phyloP scores from a whole-genome alignment of 768 basidiomycete genomes.

The Lentinula aciculospora region DNA sequence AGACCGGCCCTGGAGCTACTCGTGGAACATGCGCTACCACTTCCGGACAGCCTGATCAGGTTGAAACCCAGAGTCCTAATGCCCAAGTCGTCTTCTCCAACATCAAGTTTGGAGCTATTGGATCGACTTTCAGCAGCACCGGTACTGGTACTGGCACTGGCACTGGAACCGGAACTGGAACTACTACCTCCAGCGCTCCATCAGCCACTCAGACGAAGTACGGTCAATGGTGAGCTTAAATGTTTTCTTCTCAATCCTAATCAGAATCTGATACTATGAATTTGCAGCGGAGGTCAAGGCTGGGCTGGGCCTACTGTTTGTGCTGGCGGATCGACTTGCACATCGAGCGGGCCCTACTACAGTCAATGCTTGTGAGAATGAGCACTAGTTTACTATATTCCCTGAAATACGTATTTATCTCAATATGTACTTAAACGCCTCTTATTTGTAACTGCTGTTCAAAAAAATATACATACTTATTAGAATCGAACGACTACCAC shows the following conservation, averaged over 20 bases:
- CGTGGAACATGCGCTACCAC: constrained; percentile 31
- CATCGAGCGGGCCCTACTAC: constrained; percentile 8
- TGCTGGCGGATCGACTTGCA: constrained; percentile 12
- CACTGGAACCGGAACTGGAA: not conserved
- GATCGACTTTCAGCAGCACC: constrained; percentile 23
- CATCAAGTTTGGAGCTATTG: constrained; percentile 33
- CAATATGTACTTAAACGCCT: too few relatives aligned
- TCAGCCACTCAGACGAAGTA: constrained; percentile 7
- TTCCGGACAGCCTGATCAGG: constrained; percentile 25
- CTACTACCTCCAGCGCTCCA: not conserved
- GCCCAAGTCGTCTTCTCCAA: constrained; percentile 30
- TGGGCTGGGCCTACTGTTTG: constrained; percentile 14
- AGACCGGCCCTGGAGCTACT: constrained; percentile 22
- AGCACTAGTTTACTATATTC: not conserved
- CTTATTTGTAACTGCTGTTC: too few relatives aligned
- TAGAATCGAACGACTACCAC: too few relatives aligned
- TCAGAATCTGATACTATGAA: not conserved
- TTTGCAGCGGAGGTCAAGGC: constrained; percentile 10
- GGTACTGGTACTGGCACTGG: constrained; percentile 8
- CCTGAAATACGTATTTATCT: not conserved
- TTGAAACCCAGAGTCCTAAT: constrained; percentile 22
- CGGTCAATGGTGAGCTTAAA: constrained; percentile 8
- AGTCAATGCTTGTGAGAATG: constrained; percentile 7
- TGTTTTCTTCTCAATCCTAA: not conserved
- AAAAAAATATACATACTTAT: too few relatives aligned